Base-by-base conservation (phyloP, 495 filamentous ascomycete genomes). In the Lophiotrema nucula region DNA sequence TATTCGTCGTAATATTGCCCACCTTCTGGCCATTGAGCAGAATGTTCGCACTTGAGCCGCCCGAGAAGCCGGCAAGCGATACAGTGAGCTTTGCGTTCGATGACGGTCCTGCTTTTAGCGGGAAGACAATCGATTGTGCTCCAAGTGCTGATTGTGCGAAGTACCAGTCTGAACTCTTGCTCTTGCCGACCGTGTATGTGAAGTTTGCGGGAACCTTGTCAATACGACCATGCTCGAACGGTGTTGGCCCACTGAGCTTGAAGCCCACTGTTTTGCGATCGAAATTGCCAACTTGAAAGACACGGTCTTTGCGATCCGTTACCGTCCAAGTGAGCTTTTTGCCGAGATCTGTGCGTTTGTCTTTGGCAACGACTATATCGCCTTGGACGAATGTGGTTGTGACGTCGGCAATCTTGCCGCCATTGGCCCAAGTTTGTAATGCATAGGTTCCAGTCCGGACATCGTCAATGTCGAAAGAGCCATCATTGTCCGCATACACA, bases 351-450 rank as follows among this genome's bases (percentile, higher is more conserved):
- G 62, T 64, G 4, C 54, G 54, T 19, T 70, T 58, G 11, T 59
- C 66, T 12, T 64, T 62, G 12, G 50, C 49, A n/a, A 76, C 60
- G 2, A 50, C 53, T 13, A 76, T 62, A 44, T 67, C 65, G 24
- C 71, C 72, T n/a, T 66, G 41, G 6, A 68, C 45, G 44, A 72
- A 65, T 8, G 59, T 59, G 10, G 70, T 76, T 4, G 67, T 69
- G 6, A 76, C 70, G 18, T 74, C 73, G 4, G 35, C 61, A 10
- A 74, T 64, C 4, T 45, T 57, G 19, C 67, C 70, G 38, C 69
- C 72, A 50, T 75, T 72, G 0, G 74, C 66, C 73, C 74, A 77
- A 1, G 74, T 72, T 47, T 74, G 70, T 10, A 77, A 38, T 4
- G 65, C 74, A 52, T 74, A 76, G 4, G 53, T 57, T 1, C 64